These are phyloP conservation scores for Brassica carinata DNA, from an alignment of 345 rosid genomes.

Conservation along the genomic window DNA sequence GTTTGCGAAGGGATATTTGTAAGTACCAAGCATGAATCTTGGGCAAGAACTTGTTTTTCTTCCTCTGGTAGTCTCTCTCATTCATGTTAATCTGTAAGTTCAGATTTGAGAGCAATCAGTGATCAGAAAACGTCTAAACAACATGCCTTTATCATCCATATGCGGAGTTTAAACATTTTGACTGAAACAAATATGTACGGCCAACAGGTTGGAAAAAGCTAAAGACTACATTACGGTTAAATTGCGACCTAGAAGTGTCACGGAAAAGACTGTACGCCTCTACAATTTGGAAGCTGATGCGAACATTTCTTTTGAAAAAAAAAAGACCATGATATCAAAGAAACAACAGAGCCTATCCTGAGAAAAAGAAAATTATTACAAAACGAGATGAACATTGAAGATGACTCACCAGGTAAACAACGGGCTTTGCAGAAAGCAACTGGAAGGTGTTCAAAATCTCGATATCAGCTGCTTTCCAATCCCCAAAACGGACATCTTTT, in stretches of 20 bases:
- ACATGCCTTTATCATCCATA: background rate
- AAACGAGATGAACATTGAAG: background rate
- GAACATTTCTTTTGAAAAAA: background rate
- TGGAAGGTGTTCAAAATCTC: constrained; percentile 94
- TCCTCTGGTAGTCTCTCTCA: constrained; percentile 93
- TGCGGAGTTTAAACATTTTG: constrained; percentile 1
- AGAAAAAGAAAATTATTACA: background rate
- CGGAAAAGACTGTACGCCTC: background rate
- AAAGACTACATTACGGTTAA: background rate
- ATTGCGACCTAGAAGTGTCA: background rate
- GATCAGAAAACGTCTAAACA: constrained; percentile 17
- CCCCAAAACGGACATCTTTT: constrained; percentile 91
- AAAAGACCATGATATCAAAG: constrained; percentile 3
- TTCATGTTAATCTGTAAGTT: constrained; percentile 85
- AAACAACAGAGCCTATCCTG: constrained; percentile 13
- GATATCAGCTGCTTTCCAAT: constrained; percentile 95
- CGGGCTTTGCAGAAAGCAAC: constrained; percentile 94
- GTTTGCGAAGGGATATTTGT: constrained; percentile 10
- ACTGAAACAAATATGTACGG: background rate
- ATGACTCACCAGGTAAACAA: constrained; percentile 82
- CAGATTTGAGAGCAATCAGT: constrained; percentile 6
- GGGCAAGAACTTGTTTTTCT: constrained; percentile 94
- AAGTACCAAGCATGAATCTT: constrained; percentile 97
- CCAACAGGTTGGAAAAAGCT: constrained; percentile 7
- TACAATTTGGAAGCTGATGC: background rate